These are phyloP conservation scores for Cercospora sp. DNA, from an alignment of 2,329 filamentous ascomycete species.

Conservation along the genomic window DNA sequence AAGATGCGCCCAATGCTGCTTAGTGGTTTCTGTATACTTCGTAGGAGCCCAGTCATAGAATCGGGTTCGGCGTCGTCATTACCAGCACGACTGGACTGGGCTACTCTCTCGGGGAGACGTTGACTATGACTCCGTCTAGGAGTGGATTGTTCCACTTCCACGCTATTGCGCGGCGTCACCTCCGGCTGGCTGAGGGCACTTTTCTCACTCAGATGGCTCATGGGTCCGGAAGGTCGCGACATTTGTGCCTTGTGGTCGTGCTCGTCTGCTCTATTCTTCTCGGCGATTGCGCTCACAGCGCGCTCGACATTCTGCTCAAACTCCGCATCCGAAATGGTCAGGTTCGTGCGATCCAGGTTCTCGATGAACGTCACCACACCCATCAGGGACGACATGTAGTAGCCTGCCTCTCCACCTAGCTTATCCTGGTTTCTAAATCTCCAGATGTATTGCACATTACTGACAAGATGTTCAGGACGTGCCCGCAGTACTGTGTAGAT, in stretches of 20 bases:
- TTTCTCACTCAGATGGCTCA: conserved; percentile 47
- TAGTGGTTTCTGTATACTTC: conserved; percentile 87
- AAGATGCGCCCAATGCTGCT: conserved; percentile 94
- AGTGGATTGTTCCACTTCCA: conserved; percentile 60
- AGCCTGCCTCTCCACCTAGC: conserved; percentile 93
- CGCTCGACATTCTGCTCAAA: conserved; percentile 97
- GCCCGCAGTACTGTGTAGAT: conserved; percentile 95
- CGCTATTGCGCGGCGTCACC: conserved; percentile 59
- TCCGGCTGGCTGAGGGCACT: conserved; percentile 55
- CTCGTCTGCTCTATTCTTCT: conserved; percentile 70
- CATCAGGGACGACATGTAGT: conserved; percentile 94
- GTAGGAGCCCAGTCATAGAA: conserved; percentile 78
- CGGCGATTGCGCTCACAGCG: conserved; percentile 91
- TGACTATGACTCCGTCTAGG: conserved; percentile 59
- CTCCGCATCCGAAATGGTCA: conserved; percentile 91
- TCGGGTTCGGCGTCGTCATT: conserved; percentile 60
- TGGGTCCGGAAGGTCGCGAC: conserved; percentile 39
- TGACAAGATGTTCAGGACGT: conserved; percentile 92
- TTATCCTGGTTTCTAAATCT: conserved; percentile 98
- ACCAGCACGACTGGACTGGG: conserved; percentile 23
- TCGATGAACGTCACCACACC: conserved; percentile 96
- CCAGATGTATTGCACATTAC: conserved; percentile 96
- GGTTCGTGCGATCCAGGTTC: conserved; percentile 86
- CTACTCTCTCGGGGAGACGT: conserved; percentile 36
- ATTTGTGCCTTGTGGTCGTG: conserved; percentile 37